Percentiles rank a stretch among this genome's conserved stretches.
phyloP scores from a whole-genome alignment of 2,329 filamentous ascomycete species.

The Fusarium napiforme region DNA sequence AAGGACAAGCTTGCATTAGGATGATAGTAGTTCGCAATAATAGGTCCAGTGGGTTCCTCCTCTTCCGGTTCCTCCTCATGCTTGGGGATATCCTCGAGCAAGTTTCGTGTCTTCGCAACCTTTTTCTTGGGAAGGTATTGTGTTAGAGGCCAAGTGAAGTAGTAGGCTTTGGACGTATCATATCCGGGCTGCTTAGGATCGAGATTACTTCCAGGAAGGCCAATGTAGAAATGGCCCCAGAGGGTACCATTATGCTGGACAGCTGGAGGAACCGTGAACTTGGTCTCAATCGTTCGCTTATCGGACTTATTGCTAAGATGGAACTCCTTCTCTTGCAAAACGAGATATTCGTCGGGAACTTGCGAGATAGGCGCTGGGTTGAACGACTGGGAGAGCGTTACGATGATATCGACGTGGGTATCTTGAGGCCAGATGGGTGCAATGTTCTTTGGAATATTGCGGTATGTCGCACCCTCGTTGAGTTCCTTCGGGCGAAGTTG shows the following conservation, averaged over 20 bases:
- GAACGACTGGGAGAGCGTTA: slow-evolving; percentile 84
- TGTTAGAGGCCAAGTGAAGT: slow-evolving; percentile 87
- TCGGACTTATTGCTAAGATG: slow-evolving; percentile 83
- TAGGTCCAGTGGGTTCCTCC: slow-evolving; percentile 69
- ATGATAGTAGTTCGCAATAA: slow-evolving; percentile 89
- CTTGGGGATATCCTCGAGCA: slow-evolving; percentile 69
- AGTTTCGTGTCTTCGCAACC: slow-evolving; percentile 84
- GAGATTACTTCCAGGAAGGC: slow-evolving; percentile 76
- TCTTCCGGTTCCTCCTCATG: slow-evolving; percentile 59
- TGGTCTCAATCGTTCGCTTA: slow-evolving; percentile 78
- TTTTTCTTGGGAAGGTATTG: slow-evolving; percentile 95
- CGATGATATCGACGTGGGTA: slow-evolving; percentile 80
- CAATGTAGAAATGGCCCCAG: slow-evolving; percentile 94
- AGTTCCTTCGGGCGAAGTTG: slow-evolving; percentile 70
- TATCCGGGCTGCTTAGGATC: slow-evolving; percentile 80
- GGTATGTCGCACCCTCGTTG: slow-evolving; percentile 72
- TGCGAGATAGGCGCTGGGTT: slow-evolving; percentile 74
- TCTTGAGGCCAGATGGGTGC: slow-evolving; percentile 90
- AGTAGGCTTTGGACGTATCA: slow-evolving; percentile 79
- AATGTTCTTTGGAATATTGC: slow-evolving; percentile 73
- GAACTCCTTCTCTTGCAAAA: slow-evolving; percentile 85
- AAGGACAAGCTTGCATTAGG: slow-evolving; percentile 92
- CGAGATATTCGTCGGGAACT: slow-evolving; percentile 73
- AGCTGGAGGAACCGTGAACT: slow-evolving; percentile 78
- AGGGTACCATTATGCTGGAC: slow-evolving; percentile 94